A percentile compares a stretch with the other conserved stretches of the same genome.
These are phyloP conservation scores for Mortierella sp. DNA, from an alignment of 371 early-diverging fungal species.

Conservation along the genomic window DNA sequence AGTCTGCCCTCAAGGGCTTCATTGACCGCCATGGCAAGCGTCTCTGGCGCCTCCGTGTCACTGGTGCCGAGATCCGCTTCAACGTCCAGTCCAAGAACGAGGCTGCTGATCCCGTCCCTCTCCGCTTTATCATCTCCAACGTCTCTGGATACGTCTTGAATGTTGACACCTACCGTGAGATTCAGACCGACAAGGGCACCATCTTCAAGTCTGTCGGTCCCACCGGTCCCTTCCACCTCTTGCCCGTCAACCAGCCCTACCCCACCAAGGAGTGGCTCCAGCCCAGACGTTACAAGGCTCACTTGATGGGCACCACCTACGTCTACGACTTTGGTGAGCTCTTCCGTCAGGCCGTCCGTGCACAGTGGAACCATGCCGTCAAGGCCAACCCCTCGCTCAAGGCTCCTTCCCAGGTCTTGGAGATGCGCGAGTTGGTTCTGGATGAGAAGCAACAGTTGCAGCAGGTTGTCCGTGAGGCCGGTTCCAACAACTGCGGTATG, in stretches of 20 bases:
- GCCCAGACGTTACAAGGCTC: conserved; percentile 97
- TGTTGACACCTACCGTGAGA: conserved; percentile 94
- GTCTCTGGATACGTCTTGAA: conserved; percentile 93
- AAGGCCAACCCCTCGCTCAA: conserved; percentile 68
- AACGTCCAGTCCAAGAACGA: conserved; percentile 78
- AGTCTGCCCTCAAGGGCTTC: conserved; percentile 88
- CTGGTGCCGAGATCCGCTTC: conserved; percentile 96
- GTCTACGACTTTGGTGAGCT: conserved; percentile 98
- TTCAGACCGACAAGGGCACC: conserved; percentile 77
- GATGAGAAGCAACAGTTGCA: conserved; percentile 85
- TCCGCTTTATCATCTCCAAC: conserved; percentile 93
- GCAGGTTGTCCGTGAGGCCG: conserved; percentile 87
- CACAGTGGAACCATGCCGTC: conserved; percentile 80
- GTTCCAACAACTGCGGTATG: conserved; percentile 96
- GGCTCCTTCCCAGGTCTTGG: conserved; percentile 80
- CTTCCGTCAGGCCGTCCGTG: conserved; percentile 88
- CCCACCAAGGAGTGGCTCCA: conserved; percentile 96
- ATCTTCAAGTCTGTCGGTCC: conserved; percentile 82
- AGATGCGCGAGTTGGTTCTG: conserved; percentile 89
- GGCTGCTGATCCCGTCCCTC: conserved; percentile 76
- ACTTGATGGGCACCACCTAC: conserved; percentile 97
- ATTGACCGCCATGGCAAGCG: conserved; percentile 95
- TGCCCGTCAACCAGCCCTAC: conserved; percentile 87
- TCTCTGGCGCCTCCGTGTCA: conserved; percentile 95
- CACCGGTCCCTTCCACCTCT: conserved; percentile 88